Evolutionary conservation across 768 basidiomycete species (phyloP).

Genomic region (Mycena venus): DNA sequence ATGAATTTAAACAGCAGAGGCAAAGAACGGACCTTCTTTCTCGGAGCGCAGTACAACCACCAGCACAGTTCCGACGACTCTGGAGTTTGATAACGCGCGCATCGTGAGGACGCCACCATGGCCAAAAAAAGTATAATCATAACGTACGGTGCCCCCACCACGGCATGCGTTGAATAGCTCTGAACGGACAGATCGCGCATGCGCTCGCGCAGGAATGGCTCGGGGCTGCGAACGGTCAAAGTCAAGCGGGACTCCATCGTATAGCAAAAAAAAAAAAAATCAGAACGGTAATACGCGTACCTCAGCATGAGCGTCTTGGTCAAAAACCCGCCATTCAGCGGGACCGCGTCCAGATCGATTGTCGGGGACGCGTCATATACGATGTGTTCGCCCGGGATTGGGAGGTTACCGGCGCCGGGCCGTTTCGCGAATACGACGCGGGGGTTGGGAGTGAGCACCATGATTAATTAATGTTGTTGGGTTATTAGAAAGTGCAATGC

Average conservation of each 20-base stretch:
- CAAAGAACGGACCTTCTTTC: not conserved
- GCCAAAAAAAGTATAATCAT: conserved; percentile 18
- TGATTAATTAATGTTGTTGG: too few species aligned
- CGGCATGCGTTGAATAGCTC: conserved; percentile 5
- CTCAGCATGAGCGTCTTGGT: conserved; percentile 51
- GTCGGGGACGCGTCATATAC: conserved; percentile 40
- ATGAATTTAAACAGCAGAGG: too few species aligned
- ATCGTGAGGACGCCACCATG: not conserved
- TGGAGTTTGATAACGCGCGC: not conserved
- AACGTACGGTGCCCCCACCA: conserved; percentile 22
- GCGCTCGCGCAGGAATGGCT: conserved; percentile 30
- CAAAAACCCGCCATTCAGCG: conserved; percentile 47
- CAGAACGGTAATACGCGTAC: too few species aligned
- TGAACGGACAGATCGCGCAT: conserved; percentile 38
- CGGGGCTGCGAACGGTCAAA: conserved; percentile 18
- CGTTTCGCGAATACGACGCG: conserved; percentile 19
- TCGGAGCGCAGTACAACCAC: conserved; percentile 23
- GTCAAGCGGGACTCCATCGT: not conserved
- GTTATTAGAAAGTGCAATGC: too few species aligned
- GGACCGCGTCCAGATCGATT: conserved; percentile 52
- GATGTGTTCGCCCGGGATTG: conserved; percentile 41
- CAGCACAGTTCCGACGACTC: conserved; percentile 16
- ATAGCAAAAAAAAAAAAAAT: too few species aligned
- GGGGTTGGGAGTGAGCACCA: conserved; percentile 8
- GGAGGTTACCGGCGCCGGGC: conserved; percentile 24